Conservation (phyloP, 805 yeast species). For the Schwanniomyces sp. region DNA sequence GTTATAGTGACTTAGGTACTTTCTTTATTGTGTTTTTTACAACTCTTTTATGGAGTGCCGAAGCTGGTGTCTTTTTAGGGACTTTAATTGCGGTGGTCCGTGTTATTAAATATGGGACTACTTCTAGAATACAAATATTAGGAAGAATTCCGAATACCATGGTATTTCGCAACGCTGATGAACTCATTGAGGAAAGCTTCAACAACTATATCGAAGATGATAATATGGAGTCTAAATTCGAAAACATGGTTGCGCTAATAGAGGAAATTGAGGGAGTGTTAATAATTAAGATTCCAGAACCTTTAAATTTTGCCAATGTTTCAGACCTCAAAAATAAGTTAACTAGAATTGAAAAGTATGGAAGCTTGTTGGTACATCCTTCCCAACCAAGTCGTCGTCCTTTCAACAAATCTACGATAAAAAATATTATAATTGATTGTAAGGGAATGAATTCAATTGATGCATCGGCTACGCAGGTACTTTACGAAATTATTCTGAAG, state of each 20-base stretch:
- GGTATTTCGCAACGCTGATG: conserved; percentile 72
- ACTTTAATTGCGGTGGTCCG: conserved; percentile 33
- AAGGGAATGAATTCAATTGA: conserved; percentile 82
- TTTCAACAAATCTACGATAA: conserved; percentile 39
- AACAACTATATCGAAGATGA: conserved; percentile 17
- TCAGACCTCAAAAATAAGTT: conserved; percentile 71
- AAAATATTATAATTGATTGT: conserved; percentile 69
- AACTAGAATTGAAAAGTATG: conserved; percentile 70
- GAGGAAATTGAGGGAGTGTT: conserved; percentile 67
- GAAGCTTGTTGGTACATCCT: conserved; percentile 75
- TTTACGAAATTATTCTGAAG: conserved; percentile 56
- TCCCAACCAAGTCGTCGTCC: conserved; percentile 57
- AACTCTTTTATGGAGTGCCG: conserved; percentile 37
- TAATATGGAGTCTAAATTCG: conserved; percentile 4
- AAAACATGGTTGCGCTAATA: conserved; percentile 28
- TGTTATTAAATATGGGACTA: conserved; percentile 68
- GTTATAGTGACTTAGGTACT: conserved; percentile 27
- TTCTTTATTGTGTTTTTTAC: conserved; percentile 20
- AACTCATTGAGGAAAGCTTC: conserved; percentile 42
- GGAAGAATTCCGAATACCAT: conserved; percentile 50
- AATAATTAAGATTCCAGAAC: conserved; percentile 82
- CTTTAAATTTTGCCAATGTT: conserved; percentile 83
- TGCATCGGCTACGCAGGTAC: conserved; percentile 74
- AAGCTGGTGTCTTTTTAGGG: conserved; percentile 38
- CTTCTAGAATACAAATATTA: conserved; percentile 80